Percentiles rank a stretch among this genome's conserved stretches.
Evolutionary conservation across 441 rosid species (phyloP).

Genomic region (Rhodomyrtus psidioides): DNA sequence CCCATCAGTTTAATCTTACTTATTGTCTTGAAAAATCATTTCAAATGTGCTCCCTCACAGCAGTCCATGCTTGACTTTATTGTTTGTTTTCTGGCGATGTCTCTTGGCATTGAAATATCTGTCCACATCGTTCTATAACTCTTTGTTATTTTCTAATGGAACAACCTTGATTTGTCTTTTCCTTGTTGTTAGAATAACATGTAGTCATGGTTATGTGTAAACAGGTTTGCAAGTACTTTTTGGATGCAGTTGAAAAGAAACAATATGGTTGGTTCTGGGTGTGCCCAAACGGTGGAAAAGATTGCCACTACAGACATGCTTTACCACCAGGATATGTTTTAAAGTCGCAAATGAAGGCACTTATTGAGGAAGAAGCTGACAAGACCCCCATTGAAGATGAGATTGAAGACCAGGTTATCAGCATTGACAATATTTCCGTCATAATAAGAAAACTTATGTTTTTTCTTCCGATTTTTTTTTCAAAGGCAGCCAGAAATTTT

Average conservation of each 20-base stretch:
- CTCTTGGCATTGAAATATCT: neutral
- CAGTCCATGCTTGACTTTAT: neutral
- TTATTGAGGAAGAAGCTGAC: conserved; percentile 74
- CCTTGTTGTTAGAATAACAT: neutral
- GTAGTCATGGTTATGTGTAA: neutral
- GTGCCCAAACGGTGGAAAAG: conserved; percentile 81
- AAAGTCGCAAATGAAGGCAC: conserved; percentile 95
- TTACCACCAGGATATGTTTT: conserved; percentile 92
- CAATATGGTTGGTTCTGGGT: conserved; percentile 96
- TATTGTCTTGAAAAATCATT: neutral
- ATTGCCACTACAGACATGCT: conserved; percentile 93
- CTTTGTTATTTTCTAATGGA: neutral
- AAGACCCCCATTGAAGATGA: conserved; percentile 79
- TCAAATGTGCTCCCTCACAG: neutral
- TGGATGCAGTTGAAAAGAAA: conserved; percentile 89
- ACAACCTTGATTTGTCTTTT: neutral
- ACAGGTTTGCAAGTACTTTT: conserved; percentile 91
- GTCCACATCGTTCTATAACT: neutral
- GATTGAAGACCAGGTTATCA: conserved; percentile 75
- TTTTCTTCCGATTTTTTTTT: neutral
- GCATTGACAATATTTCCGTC: neutral
- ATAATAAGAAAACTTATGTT: neutral
- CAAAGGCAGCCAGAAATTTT: neutral
- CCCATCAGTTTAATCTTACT: neutral
- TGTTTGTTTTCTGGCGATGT: neutral